A percentile compares a stretch with the other conserved stretches of the same genome.
Conservation (phyloP, 768 basidiomycete species). For the Cyclocybe aegerita region DNA sequence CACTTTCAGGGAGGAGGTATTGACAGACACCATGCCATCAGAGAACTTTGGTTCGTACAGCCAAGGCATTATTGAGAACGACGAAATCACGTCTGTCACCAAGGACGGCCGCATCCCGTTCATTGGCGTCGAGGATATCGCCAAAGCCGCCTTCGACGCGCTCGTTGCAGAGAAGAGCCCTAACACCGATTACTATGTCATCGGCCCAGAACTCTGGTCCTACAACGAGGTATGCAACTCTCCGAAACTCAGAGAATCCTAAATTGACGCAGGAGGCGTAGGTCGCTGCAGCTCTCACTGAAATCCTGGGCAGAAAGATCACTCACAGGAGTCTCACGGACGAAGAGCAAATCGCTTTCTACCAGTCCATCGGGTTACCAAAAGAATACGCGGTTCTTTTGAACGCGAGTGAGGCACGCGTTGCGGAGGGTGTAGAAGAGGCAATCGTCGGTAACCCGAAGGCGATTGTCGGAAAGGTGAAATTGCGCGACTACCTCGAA, state of each 20-base stretch:
- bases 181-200: neutral
- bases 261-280: neutral
- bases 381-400: no score
- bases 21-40: neutral
- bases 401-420: no score
- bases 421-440: no score
- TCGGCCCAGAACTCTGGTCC: slow-evolving; percentile 7
- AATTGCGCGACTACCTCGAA: slow-evolving; percentile 20
- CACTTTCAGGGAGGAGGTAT: no score
- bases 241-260: no score
- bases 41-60: neutral
- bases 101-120: slow-evolving; percentile 19
- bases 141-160: slow-evolving; percentile 24
- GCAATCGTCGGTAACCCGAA: no score
- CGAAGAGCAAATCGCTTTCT: no score
- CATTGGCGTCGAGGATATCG: slow-evolving; percentile 23
- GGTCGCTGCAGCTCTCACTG: slow-evolving; percentile 12
- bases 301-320: no score
- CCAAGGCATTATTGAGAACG: slow-evolving; percentile 1
- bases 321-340: no score
- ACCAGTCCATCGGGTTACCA: no score
- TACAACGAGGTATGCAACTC: slow-evolving; percentile 4
- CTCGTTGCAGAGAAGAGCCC: slow-evolving; percentile 14
- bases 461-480: slow-evolving; percentile 3
- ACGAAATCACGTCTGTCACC: slow-evolving; percentile 14